Evolutionary conservation across 2,329 filamentous ascomycete genomes (phyloP).

Genomic region (Beauveria australis): DNA sequence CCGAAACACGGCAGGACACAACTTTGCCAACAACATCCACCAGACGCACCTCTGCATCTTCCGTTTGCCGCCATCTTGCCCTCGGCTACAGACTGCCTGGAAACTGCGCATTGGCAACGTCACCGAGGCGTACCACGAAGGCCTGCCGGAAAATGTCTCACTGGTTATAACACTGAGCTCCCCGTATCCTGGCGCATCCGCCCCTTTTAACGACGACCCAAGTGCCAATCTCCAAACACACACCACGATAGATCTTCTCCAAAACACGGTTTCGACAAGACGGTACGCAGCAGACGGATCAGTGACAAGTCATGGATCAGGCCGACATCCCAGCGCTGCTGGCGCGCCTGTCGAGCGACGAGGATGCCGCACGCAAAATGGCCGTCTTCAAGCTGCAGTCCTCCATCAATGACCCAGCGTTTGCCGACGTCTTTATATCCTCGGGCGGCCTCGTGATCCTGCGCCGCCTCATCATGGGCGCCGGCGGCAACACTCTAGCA

Average conservation of each 20-base stretch:
- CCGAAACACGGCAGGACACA: background rate
- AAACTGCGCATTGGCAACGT: background rate
- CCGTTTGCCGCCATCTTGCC: background rate
- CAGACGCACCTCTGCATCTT: background rate
- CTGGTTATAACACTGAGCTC: background rate
- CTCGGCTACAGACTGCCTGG: background rate
- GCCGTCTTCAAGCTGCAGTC: constrained; percentile 96
- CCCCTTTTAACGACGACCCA: background rate
- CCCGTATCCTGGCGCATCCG: constrained; percentile 1
- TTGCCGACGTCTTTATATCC: constrained; percentile 92
- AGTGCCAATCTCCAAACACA: background rate
- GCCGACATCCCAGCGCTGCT: constrained; percentile 58
- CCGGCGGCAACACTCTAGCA: constrained; percentile 87
- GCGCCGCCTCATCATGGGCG: constrained; percentile 72
- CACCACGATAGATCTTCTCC: background rate
- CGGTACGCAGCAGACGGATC: background rate
- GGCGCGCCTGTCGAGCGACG: constrained; percentile 55
- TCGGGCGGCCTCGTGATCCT: constrained; percentile 78
- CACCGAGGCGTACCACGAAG: background rate
- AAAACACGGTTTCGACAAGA: background rate
- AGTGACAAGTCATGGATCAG: constrained; percentile 46
- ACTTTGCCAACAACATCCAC: background rate
- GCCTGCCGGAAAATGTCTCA: background rate
- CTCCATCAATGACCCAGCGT: constrained; percentile 90
- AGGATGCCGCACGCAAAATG: constrained; percentile 96